Conservation (phyloP, 2,329 filamentous ascomycete species). For the Beauveria australis region DNA sequence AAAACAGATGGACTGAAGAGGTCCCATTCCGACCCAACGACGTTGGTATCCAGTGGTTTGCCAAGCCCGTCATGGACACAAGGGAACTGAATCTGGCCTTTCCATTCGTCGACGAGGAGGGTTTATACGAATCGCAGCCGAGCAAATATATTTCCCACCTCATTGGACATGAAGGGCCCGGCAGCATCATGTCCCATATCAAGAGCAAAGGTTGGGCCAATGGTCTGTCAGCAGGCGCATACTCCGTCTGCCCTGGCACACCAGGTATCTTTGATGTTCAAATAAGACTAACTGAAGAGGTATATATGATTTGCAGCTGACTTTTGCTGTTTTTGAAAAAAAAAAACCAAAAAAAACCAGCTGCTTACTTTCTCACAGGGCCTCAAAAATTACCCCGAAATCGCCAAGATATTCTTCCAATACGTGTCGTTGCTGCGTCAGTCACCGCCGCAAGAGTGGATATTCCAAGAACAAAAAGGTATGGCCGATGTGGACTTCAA, state of each 20-base stretch:
- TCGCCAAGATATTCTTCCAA: conserved; percentile 79
- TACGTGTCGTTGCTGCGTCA: conserved; percentile 84
- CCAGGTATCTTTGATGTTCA: conserved; percentile 73
- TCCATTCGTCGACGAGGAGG: conserved; percentile 76
- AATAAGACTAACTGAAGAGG: conserved; percentile 76
- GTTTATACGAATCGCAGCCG: conserved; percentile 70
- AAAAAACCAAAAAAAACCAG: background rate
- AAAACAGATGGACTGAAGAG: conserved; percentile 46
- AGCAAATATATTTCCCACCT: conserved; percentile 81
- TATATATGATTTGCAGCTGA: conserved; percentile 22
- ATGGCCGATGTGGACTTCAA: conserved; percentile 91
- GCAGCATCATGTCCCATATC: conserved; percentile 82
- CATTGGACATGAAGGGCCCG: conserved; percentile 86
- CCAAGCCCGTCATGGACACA: conserved; percentile 86
- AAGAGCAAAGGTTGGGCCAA: conserved; percentile 90
- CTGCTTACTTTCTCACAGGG: conserved; percentile 34
- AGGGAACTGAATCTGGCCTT: conserved; percentile 74
- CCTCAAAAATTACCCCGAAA: conserved; percentile 70
- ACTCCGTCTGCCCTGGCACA: conserved; percentile 66
- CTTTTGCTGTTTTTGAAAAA: background rate
- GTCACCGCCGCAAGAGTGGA: conserved; percentile 77
- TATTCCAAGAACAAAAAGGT: conserved; percentile 84
- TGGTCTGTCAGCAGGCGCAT: conserved; percentile 67
- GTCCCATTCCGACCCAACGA: conserved; percentile 41
- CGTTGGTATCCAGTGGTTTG: conserved; percentile 65